phyloP scores from a whole-genome alignment of 2,329 filamentous ascomycete genomes.

The Furcasterigmium sp. region DNA sequence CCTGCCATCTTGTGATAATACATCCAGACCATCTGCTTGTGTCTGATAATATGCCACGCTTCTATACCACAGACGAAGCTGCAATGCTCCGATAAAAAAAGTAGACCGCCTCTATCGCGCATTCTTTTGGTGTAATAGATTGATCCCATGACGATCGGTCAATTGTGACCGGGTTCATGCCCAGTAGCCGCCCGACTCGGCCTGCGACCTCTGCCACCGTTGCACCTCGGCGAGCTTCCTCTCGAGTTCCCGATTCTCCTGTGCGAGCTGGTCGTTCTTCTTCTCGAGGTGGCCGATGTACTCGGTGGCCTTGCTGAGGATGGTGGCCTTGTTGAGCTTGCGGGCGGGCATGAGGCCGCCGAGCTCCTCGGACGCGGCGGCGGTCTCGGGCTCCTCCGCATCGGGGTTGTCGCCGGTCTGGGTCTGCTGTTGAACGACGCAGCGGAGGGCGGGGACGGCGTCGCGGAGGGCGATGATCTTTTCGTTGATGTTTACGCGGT shows the following conservation, averaged over 20 bases:
- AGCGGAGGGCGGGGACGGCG: constrained; percentile 50
- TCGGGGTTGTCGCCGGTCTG: constrained; percentile 9
- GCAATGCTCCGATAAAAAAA: too few species aligned
- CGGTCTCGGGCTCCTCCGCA: constrained; percentile 12
- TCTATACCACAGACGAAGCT: too few species aligned
- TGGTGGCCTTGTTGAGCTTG: constrained; percentile 38
- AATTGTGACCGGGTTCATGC: constrained; percentile 2
- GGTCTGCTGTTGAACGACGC: constrained; percentile 24
- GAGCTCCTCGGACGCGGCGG: constrained; percentile 18
- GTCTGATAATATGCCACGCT: too few species aligned
- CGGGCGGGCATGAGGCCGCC: constrained; percentile 25
- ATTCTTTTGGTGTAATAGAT: too few species aligned
- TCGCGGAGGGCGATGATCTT: constrained; percentile 74
- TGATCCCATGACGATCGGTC: too few species aligned
- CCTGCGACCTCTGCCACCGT: constrained; percentile 8
- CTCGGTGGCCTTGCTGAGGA: constrained; percentile 32
- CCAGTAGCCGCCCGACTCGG: constrained; percentile 6
- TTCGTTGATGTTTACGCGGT: constrained; percentile 78
- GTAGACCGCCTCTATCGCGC: too few species aligned
- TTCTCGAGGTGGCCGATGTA: constrained; percentile 30
- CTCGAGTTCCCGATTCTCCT: constrained; percentile 25
- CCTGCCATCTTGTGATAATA: too few species aligned
- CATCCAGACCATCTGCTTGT: too few species aligned
- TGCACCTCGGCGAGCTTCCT: constrained; percentile 14
- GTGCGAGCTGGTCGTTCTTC: constrained; percentile 23